Conservation (phyloP, 495 filamentous ascomycete genomes). For the Penicillium herquei region DNA sequence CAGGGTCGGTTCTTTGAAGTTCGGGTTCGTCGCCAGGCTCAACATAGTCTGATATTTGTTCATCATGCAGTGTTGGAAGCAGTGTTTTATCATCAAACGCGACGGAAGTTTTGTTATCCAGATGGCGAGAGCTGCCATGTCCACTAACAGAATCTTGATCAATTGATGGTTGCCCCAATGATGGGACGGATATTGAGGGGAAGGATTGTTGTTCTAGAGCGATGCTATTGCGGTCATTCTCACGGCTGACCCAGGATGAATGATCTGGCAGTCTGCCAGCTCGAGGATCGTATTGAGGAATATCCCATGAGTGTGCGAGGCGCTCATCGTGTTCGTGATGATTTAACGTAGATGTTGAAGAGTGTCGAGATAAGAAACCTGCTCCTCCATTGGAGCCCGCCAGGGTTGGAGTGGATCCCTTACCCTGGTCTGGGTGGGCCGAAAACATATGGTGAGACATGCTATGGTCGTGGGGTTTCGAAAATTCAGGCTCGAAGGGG, state of each 20-base stretch:
- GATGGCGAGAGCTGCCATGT: not conserved
- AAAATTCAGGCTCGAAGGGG: conserved; percentile 5
- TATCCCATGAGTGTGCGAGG: not conserved
- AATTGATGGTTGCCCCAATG: not conserved
- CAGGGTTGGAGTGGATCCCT: conserved; percentile 26
- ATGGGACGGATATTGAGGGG: not conserved
- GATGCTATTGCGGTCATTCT: not conserved
- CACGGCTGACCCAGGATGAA: no score
- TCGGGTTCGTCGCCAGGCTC: not conserved
- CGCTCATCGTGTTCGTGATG: conserved; percentile 16
- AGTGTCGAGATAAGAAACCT: conserved; percentile 21
- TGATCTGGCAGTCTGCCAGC: not conserved
- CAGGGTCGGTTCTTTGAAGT: not conserved
- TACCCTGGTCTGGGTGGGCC: conserved; percentile 13
- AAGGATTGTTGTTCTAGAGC: not conserved
- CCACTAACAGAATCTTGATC: conserved; percentile 1
- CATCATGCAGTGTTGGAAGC: not conserved
- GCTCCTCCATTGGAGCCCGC: conserved; percentile 19
- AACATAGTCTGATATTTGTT: not conserved
- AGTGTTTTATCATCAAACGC: not conserved
- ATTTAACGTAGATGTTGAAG: conserved; percentile 28
- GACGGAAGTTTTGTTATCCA: not conserved
- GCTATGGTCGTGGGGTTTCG: conserved; percentile 1
- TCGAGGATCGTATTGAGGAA: not conserved
- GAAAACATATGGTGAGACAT: conserved; percentile 13